Conservation (phyloP, 1,284 basidiomycete species). For the Naganishia cerealis region DNA sequence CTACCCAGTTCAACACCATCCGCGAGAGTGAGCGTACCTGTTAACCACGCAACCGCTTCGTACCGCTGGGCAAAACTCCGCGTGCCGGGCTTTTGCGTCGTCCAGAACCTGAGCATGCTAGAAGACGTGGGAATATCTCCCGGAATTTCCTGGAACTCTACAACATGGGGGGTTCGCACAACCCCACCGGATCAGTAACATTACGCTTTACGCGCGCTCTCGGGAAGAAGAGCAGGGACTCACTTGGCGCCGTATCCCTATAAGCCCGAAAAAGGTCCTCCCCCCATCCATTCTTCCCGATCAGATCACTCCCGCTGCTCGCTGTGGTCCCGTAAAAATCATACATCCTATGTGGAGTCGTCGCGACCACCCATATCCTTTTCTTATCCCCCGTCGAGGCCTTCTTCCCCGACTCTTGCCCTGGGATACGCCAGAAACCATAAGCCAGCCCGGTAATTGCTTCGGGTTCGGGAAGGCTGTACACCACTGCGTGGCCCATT, state of each 20-base stretch:
- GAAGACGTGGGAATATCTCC: constrained; percentile 69
- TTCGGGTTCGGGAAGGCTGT: constrained; percentile 72
- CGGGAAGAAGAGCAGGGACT: constrained; percentile 49
- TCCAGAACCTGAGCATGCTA: constrained; percentile 67
- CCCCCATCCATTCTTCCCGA: constrained; percentile 71
- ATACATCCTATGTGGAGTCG: constrained; percentile 85
- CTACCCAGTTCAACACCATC: neutral
- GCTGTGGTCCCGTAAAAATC: constrained; percentile 61
- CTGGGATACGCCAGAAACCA: constrained; percentile 59
- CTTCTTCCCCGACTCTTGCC: constrained; percentile 7
- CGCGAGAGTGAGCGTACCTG: constrained; percentile 58
- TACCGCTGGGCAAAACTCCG: constrained; percentile 54
- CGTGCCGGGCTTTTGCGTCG: constrained; percentile 60
- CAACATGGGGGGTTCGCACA: neutral
- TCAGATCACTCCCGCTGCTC: constrained; percentile 59
- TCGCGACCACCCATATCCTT: constrained; percentile 65
- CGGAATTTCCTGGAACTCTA: constrained; percentile 74
- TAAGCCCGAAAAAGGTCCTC: constrained; percentile 71
- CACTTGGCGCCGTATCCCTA: constrained; percentile 74
- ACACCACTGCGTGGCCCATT: constrained; percentile 73
- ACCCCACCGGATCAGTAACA: too few species aligned
- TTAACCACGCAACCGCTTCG: constrained; percentile 81
- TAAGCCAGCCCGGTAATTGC: constrained; percentile 79
- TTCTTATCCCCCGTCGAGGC: constrained; percentile 28
- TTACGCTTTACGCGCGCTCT: neutral